Base-by-base conservation (phyloP, 83 land plant genomes). In the Picea engelmannii region DNA sequence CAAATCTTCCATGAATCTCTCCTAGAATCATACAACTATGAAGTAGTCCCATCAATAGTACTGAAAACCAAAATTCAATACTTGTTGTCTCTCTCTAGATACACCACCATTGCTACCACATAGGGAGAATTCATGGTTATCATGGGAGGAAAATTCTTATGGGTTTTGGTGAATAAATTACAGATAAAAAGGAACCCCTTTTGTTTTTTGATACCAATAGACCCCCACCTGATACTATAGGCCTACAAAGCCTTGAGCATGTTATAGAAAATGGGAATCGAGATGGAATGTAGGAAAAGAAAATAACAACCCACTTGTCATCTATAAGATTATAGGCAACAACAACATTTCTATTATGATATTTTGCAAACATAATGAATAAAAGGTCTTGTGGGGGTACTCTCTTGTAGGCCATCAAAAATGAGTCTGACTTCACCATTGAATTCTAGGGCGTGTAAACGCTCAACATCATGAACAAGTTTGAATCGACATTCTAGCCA, bases 91-190 rank as follows among this genome's bases (percentile, higher is more conserved):
- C 21, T 63, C 21, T 63, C 13, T 63, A 7, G 21, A 8, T 18
- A 23, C n/a, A 55, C 61, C 6, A 76, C 78, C 42, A 76, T 52
- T 52, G 62, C 78, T 47, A 76, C 78, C 13, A 76, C 62, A 76
- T 76, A 76, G 35, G 78, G 17, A 10, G 58, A 15, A 52, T 76
- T 58, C 62, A 58, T 52, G 27, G 78, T 23, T n/a, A 55, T 15
- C 78, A 76, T 49, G 61, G 61, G 27, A 13, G 78, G 78, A n/a
- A 76, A 44, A 55, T n/a, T 21, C 78, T 24, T 76, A 27, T 27
- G 31, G 31, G 31, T 27, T 27, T 27, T 27, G 31, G 31, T 27
- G 31, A 27, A 1, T 27, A 27, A 27, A 27, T 27, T 27, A 27
- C 31, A 27, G 31, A 27, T 1, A 27, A 27, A 0, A 27, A 27